These are phyloP conservation scores for Tetrahymena elliotti DNA, from an alignment of 73 alveolate genomes.

Conservation along the genomic window DNA sequence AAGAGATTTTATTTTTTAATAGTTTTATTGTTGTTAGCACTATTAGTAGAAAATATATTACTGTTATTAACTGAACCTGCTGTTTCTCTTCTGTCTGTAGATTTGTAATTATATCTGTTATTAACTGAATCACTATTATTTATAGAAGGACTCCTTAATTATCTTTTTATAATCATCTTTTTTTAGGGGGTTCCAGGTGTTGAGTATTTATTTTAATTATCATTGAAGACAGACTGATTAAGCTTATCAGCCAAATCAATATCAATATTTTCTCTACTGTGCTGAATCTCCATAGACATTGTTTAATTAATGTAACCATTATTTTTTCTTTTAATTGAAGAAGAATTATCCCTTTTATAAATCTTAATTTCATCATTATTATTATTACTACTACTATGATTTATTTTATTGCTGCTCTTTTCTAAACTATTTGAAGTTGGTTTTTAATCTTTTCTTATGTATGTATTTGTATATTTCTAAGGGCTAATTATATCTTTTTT, in stretches of 20 bases:
- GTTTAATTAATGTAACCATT: background rate
- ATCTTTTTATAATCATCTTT: background rate
- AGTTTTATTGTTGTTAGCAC: background rate
- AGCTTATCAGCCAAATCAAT: background rate
- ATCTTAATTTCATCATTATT: background rate
- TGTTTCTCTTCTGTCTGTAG: background rate
- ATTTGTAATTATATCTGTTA: background rate
- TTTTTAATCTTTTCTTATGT: background rate
- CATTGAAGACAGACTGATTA: background rate
- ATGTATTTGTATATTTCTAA: background rate
- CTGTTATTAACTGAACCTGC: background rate
- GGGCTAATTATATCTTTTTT: background rate
- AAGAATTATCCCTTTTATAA: background rate
- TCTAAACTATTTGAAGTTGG: background rate
- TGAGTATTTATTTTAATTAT: background rate
- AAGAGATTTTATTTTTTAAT: background rate
- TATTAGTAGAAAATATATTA: background rate
- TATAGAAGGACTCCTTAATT: background rate
- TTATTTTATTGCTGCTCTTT: background rate
- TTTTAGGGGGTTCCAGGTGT: background rate
- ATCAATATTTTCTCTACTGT: background rate
- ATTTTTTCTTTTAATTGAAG: background rate
- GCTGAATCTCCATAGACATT: background rate
- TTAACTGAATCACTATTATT: background rate
- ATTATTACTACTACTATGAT: background rate